Conservation (phyloP, 31 red algal genomes). For the Endocladia muricata region DNA sequence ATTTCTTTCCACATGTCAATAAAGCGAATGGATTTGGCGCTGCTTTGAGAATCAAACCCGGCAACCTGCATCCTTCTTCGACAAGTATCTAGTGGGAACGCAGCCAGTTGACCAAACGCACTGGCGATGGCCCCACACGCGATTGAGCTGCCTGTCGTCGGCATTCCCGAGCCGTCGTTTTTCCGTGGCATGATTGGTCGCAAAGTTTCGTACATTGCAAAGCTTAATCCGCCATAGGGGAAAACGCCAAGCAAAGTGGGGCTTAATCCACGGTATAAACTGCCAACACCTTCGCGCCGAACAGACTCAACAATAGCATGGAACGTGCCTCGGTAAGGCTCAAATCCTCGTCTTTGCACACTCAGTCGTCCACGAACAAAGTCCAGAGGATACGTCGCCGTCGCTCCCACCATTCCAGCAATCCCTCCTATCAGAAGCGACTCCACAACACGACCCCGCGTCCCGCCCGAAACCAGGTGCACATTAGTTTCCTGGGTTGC, state of each 20-base stretch:
- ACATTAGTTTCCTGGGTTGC: not conserved
- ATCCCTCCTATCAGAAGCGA: conserved; percentile 73
- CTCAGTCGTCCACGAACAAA: conserved; percentile 81
- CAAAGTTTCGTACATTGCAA: conserved; percentile 86
- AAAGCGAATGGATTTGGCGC: conserved; percentile 6
- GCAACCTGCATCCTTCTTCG: conserved; percentile 89
- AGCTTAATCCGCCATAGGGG: conserved; percentile 90
- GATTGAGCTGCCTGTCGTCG: conserved; percentile 72
- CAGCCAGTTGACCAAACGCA: conserved; percentile 64
- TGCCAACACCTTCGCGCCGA: conserved; percentile 51
- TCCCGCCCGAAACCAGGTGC: conserved; percentile 12
- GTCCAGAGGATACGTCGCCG: conserved; percentile 85
- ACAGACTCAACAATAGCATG: conserved; percentile 55
- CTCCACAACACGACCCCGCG: conserved; percentile 25
- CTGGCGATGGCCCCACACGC: conserved; percentile 59
- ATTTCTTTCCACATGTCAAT: conserved; percentile 47
- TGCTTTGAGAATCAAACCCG: conserved; percentile 31
- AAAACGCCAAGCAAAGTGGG: conserved; percentile 85
- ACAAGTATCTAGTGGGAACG: conserved; percentile 96
- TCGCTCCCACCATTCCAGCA: conserved; percentile 75
- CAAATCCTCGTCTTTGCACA: conserved; percentile 73
- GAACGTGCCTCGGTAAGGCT: conserved; percentile 70
- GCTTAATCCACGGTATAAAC: conserved; percentile 74
- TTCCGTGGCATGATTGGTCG: conserved; percentile 74
- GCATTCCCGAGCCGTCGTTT: conserved; percentile 76